Percentiles rank a stretch among this genome's conserved stretches.
Evolutionary conservation across 352 stramenopile species (phyloP).

Genomic region (Phytophthora sp.): DNA sequence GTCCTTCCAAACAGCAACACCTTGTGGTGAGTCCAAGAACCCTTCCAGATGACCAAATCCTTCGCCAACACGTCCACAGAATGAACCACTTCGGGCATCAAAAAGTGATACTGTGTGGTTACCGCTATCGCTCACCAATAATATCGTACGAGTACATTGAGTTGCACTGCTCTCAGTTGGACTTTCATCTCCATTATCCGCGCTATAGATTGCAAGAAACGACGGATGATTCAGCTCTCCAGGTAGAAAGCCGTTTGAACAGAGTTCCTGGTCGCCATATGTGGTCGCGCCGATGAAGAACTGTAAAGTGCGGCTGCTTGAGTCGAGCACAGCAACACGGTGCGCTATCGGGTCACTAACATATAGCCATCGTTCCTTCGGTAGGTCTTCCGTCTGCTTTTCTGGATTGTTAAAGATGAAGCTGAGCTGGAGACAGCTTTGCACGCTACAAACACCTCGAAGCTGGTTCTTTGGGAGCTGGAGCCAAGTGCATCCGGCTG

Average conservation of each 20-base stretch:
- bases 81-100: conserved; percentile 41
- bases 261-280: conserved; percentile 56
- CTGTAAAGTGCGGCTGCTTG: conserved; percentile 23
- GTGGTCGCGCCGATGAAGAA: conserved; percentile 61
- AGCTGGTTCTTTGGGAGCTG: conserved; percentile 23
- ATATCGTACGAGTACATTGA: not conserved
- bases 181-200: not conserved
- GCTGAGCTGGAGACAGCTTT: conserved; percentile 39
- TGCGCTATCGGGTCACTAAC: conserved; percentile 65
- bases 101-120: conserved; percentile 74
- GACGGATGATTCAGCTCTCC: conserved; percentile 62
- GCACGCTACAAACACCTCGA: conserved; percentile 35
- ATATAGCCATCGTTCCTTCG: conserved; percentile 34
- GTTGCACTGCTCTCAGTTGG: not conserved
- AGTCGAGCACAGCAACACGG: conserved; percentile 53
- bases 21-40: conserved; percentile 64
- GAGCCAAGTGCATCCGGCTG: conserved; percentile 52
- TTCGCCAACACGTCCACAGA: conserved; percentile 46
- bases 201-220: conserved; percentile 40
- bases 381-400: conserved; percentile 1
- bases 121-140: conserved; percentile 64
- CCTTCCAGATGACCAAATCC: conserved; percentile 61
- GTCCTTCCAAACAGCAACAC: conserved; percentile 51
- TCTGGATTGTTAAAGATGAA: conserved; percentile 10
- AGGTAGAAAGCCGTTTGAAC: conserved; percentile 52